Conservation (phyloP, 2,329 filamentous ascomycete species). For the Sarocladium brachiariae region DNA sequence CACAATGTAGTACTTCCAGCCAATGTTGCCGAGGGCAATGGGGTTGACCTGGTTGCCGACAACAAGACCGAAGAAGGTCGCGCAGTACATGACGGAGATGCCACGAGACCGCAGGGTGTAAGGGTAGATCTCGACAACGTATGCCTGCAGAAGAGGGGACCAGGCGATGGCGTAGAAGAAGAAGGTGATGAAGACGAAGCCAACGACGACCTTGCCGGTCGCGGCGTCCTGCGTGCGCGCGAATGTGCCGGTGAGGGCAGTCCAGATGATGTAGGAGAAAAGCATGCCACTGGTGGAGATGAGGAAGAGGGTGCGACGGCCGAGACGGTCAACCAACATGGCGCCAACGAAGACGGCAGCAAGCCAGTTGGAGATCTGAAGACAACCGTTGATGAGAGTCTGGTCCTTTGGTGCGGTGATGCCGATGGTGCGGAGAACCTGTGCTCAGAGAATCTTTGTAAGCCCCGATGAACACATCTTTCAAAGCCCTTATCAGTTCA, state of each 20-base stretch:
- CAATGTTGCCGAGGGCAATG: slow-evolving; percentile 31
- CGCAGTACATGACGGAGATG: slow-evolving; percentile 17
- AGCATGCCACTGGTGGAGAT: slow-evolving; percentile 29
- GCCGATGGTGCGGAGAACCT: slow-evolving; percentile 27
- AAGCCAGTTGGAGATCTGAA: slow-evolving; percentile 34
- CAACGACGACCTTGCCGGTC: slow-evolving; percentile 22
- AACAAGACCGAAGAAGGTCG: slow-evolving; percentile 19
- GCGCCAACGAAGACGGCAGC: slow-evolving; percentile 26
- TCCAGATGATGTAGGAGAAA: slow-evolving; percentile 30
- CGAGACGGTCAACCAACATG: slow-evolving; percentile 33
- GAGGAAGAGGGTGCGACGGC: slow-evolving; percentile 35
- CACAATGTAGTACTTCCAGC: slow-evolving; percentile 38
- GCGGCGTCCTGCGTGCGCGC: slow-evolving; percentile 10
- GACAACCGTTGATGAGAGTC: slow-evolving; percentile 30
- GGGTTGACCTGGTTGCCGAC: slow-evolving; percentile 36
- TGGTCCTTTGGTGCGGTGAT: slow-evolving; percentile 29
- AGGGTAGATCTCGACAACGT: slow-evolving; percentile 13
- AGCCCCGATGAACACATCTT: too few species aligned
- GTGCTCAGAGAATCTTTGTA: too few species aligned
- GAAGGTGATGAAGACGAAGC: slow-evolving; percentile 30
- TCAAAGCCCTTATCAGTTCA: neutral
- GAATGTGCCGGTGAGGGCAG: slow-evolving; percentile 16
- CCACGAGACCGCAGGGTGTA: slow-evolving; percentile 13
- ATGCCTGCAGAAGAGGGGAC: slow-evolving; percentile 8
- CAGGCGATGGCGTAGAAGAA: slow-evolving; percentile 11